Evolutionary conservation across 2,329 filamentous ascomycete species (phyloP).

Genomic region (Claviceps capensis): DNA sequence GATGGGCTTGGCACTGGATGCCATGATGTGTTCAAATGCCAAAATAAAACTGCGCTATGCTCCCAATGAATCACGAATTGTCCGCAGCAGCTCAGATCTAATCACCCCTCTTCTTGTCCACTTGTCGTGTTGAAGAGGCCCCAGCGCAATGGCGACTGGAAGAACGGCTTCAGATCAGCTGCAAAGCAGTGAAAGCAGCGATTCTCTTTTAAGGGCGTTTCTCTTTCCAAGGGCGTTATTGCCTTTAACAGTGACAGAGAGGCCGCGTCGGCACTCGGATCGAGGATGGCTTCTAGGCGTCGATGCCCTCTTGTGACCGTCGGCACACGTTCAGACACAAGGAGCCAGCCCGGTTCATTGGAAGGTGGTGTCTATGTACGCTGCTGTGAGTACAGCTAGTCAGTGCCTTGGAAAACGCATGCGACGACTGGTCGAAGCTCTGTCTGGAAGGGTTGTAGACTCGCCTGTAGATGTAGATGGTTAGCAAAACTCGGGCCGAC

Average conservation of each 20-base stretch:
- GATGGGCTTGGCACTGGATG: conserved; percentile 20
- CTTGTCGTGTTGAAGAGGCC: not conserved
- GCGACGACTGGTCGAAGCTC: no score
- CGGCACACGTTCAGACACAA: not conserved
- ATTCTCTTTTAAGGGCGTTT: no score
- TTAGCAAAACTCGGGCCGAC: no score
- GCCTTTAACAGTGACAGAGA: not conserved
- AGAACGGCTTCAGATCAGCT: no score
- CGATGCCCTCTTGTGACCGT: not conserved
- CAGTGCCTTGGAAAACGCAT: no score
- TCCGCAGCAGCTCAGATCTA: not conserved
- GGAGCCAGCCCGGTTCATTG: not conserved
- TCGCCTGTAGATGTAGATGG: no score
- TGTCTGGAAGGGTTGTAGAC: no score
- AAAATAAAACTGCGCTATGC: not conserved
- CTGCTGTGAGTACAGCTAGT: not conserved
- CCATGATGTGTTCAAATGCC: conserved; percentile 11
- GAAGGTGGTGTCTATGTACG: not conserved
- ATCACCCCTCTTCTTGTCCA: not conserved
- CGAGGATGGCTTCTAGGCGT: not conserved
- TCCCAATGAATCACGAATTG: not conserved
- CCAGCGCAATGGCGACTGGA: not conserved
- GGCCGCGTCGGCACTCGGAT: not conserved
- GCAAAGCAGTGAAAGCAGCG: no score
- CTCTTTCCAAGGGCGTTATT: no score